Conservation (phyloP, 768 basidiomycete species). For the Mycena metata region DNA sequence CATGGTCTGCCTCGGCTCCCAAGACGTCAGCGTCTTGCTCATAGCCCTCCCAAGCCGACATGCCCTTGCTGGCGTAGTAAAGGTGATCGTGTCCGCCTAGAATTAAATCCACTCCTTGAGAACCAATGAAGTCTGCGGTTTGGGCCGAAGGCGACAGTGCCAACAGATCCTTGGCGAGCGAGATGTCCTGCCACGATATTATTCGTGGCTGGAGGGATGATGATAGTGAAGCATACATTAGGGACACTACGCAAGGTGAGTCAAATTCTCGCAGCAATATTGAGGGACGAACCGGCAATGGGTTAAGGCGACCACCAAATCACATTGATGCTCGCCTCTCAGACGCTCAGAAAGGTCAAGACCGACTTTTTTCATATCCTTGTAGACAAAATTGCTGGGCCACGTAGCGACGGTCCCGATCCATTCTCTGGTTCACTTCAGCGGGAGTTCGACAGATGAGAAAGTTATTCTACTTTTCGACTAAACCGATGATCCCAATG, state of each 20-base stretch:
- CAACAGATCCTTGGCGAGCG: slow-evolving; percentile 73
- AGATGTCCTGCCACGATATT: slow-evolving; percentile 67
- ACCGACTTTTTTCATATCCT: slow-evolving; percentile 80
- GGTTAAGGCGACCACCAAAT: slow-evolving; percentile 88
- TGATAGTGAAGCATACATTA: slow-evolving; percentile 53
- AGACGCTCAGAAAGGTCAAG: slow-evolving; percentile 79
- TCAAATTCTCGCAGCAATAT: not conserved
- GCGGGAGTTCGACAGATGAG: not conserved
- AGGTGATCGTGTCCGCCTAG: slow-evolving; percentile 93
- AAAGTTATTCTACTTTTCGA: slow-evolving; percentile 73
- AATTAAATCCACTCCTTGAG: slow-evolving; percentile 86
- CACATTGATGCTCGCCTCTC: slow-evolving; percentile 80
- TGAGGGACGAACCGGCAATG: slow-evolving; percentile 72
- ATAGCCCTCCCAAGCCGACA: slow-evolving; percentile 75
- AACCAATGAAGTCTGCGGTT: slow-evolving; percentile 54
- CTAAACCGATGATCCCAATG: slow-evolving; percentile 88
- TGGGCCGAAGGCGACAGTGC: slow-evolving; percentile 72
- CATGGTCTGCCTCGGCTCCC: slow-evolving; percentile 80
- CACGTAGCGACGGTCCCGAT: slow-evolving; percentile 89
- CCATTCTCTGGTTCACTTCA: slow-evolving; percentile 75
- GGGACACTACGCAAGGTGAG: slow-evolving; percentile 54
- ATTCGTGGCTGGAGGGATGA: not conserved
- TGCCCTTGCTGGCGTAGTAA: slow-evolving; percentile 80
- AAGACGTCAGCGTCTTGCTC: slow-evolving; percentile 67
- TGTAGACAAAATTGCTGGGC: slow-evolving; percentile 84